Evolutionary conservation across 352 stramenopile genomes (phyloP).

Genomic region (Phytophthora meadii): DNA sequence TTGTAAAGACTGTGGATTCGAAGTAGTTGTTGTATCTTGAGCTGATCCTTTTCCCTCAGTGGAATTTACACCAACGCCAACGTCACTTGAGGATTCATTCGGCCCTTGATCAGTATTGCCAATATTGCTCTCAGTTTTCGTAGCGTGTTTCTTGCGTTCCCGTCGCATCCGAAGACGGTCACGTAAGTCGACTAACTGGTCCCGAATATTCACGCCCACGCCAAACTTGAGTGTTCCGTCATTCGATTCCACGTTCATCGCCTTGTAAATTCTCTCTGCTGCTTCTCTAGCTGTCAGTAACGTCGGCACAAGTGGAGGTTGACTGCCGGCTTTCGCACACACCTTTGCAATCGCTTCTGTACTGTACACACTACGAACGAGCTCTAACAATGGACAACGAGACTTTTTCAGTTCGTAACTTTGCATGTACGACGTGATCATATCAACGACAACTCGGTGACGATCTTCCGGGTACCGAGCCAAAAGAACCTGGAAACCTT

Average conservation of each 20-base stretch:
- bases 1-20: conserved; percentile 3
- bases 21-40: neutral
- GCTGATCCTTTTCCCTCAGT: neutral
- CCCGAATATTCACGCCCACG: conserved; percentile 27
- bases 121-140: neutral
- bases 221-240: conserved; percentile 40
- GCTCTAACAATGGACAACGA: conserved; percentile 35
- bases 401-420: conserved; percentile 29
- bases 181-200: conserved; percentile 32
- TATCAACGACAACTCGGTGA: conserved; percentile 33
- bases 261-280: conserved; percentile 33
- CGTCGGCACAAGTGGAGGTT: conserved; percentile 4
- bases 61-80: too few relatives aligned
- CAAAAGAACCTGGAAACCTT: conserved; percentile 49
- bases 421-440: conserved; percentile 43
- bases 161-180: conserved; percentile 11
- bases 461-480: conserved; percentile 44
- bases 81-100: too few relatives aligned
- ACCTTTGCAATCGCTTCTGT: conserved; percentile 25
- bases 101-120: too few relatives aligned
- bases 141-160: conserved; percentile 3
- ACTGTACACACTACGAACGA: conserved; percentile 35
- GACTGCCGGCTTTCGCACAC: conserved; percentile 15
- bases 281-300: conserved; percentile 25
- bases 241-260: conserved; percentile 33